These are phyloP conservation scores for Oropetium thomaeum DNA, from an alignment of 176 grass and related monocot genomes.

Conservation along the genomic window DNA sequence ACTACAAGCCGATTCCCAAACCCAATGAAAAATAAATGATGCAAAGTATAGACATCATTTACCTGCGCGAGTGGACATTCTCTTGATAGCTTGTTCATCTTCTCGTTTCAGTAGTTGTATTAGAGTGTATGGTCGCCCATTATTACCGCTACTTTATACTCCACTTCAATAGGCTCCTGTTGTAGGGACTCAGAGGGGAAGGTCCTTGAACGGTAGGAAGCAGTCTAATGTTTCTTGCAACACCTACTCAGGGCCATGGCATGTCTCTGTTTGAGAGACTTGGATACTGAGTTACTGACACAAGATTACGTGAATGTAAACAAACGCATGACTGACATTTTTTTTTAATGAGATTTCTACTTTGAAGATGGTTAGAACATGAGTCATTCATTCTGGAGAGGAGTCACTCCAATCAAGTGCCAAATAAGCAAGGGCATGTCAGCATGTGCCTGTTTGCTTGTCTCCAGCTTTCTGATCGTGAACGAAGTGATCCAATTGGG, in stretches of 20 bases:
- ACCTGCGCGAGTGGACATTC: background rate
- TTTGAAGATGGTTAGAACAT: background rate
- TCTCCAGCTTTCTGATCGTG: background rate
- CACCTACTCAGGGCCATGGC: background rate
- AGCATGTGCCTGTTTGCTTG: background rate
- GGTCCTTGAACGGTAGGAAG: constrained; percentile 3
- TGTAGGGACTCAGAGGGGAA: background rate
- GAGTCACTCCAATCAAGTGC: background rate
- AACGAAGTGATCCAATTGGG: background rate
- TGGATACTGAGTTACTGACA: background rate
- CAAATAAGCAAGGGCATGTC: background rate
- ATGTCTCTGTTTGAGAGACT: background rate
- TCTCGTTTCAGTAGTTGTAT: background rate
- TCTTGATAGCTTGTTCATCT: background rate
- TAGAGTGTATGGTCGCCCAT: background rate
- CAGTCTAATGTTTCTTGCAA: constrained; percentile 12
- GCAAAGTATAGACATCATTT: background rate
- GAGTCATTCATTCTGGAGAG: background rate
- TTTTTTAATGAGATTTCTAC: background rate
- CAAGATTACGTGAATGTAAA: constrained; percentile 1
- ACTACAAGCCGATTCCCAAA: constrained; percentile 75
- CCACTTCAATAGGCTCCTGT: background rate
- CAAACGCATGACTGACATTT: background rate
- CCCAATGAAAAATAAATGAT: constrained; percentile 58
- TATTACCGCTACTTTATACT: background rate